Percentiles rank a stretch among this genome's conserved stretches.
Conservation (phyloP, 768 basidiomycete species). For the Leccinum ochraceum region DNA sequence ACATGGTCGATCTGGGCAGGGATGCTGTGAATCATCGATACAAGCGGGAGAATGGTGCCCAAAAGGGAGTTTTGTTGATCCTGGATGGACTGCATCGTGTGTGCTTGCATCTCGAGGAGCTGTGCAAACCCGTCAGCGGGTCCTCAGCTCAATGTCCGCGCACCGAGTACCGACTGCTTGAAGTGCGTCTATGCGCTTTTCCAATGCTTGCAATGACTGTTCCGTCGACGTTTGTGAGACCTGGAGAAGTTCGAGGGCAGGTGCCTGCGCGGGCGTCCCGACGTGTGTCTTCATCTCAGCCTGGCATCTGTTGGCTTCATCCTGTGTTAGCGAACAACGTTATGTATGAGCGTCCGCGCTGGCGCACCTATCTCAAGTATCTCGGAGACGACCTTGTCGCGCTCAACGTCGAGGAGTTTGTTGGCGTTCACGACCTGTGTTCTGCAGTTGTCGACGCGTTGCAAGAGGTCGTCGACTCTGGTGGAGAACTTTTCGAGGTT, state of each 20-base stretch:
- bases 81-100: constrained; percentile 59
- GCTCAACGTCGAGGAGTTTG: constrained; percentile 58
- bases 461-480: constrained; percentile 53
- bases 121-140: constrained; percentile 32
- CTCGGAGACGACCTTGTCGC: constrained; percentile 55
- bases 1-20: constrained; percentile 50
- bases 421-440: constrained; percentile 54
- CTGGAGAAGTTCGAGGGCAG: constrained; percentile 39
- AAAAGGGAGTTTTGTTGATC: constrained; percentile 35
- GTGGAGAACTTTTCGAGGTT: constrained; percentile 67
- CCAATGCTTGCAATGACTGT: constrained; percentile 44
- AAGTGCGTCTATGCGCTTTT: constrained; percentile 57
- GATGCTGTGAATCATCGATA: constrained; percentile 60
- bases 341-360: neutral
- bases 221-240: constrained; percentile 41
- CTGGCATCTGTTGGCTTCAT: constrained; percentile 63
- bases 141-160: neutral
- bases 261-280: constrained; percentile 55
- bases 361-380: constrained; percentile 31
- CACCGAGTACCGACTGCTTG: constrained; percentile 47
- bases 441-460: constrained; percentile 51
- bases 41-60: constrained; percentile 54
- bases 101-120: constrained; percentile 53
- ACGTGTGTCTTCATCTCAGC: constrained; percentile 57
- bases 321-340: constrained; percentile 12